A percentile compares a stretch with the other conserved stretches of the same genome.
Conservation (phyloP, 2,329 filamentous ascomycete species). For the Ceratocystis albifundus region DNA sequence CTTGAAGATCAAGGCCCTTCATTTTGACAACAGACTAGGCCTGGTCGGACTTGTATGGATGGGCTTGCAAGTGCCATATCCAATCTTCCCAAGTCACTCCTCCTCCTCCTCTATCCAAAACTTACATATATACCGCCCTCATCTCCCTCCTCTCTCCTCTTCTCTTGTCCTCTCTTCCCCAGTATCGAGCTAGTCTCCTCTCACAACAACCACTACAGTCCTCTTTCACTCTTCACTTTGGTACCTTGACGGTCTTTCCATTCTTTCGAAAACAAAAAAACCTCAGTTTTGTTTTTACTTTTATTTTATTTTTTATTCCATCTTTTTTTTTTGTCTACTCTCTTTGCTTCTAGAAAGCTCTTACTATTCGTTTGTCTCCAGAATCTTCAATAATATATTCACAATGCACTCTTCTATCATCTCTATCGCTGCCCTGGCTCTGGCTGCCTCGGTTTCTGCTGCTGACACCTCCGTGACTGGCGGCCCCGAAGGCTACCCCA, state of each 20-base stretch:
- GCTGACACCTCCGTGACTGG: neutral
- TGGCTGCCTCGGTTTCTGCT: constrained; percentile 16
- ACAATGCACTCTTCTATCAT: constrained; percentile 20
- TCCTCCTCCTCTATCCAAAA: neutral
- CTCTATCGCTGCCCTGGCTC: constrained; percentile 17
- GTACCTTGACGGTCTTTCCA: constrained; percentile 19
- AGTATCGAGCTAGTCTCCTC: constrained; percentile 21
- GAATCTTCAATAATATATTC: neutral
- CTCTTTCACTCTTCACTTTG: constrained; percentile 15
- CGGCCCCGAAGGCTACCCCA: neutral
- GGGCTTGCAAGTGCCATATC: neutral
- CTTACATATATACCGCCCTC: constrained; percentile 15
- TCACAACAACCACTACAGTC: constrained; percentile 12
- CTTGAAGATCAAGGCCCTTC: no score
- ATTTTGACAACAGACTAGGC: no score
- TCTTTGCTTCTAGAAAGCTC: neutral
- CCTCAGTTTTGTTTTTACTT: no score
- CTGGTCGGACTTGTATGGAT: neutral
- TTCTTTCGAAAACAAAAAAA: neutral
- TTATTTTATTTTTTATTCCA: neutral
- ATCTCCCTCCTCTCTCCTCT: neutral
- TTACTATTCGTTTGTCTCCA: neutral
- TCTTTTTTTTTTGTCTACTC: constrained; percentile 6
- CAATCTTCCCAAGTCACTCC: neutral
- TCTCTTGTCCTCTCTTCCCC: constrained; percentile 11